Base-by-base conservation (phyloP, 2,329 filamentous ascomycete genomes). In the Thielaviopsis ethacetica region DNA sequence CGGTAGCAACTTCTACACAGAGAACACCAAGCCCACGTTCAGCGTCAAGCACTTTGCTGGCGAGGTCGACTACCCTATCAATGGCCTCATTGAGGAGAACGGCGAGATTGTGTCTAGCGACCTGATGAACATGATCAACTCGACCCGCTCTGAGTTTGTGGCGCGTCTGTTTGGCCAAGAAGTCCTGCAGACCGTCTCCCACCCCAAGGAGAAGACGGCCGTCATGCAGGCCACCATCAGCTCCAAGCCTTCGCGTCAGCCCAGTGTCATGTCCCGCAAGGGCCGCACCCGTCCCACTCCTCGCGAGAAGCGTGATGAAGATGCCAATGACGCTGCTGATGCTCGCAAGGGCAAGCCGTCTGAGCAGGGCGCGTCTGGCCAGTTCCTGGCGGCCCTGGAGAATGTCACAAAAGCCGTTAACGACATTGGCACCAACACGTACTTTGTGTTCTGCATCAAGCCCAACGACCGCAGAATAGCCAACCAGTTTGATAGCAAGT, bases 401-500 rank as follows among this genome's bases (percentile, higher is more conserved):
- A 94, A 93, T 61, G 88, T 98, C 60, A 94, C 85, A 61, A 91
- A 91, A 65, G 91, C 89, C 1, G 76, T 98, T 52, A 86, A 83
- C 2, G 83, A 87, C 2, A 81, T 85, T 3, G 88, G 90, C 67
- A 87, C 90, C 12, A 98, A 98, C 67, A 82, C 86, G 0, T 98
- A 98, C 71, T 97, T 96, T 65, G 81, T 98, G 52, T 96, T 98
- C 71, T 98, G 93, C 67, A 73, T 98, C 63, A 98, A 98, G 72
- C 91, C 93, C 22, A 98, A 98, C 65, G 93, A 98, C 69, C 82
- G 93, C 57, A 84, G 93, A 55, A 98, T 98, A 64, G 91, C 93
- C 62, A 98, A 98, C 65, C 93, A 98, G 67, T 98, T 97, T 66
- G 93, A 98, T 71, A 96, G 90, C 79, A 97, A 97, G 71, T 98